phyloP scores from a whole-genome alignment of 1,284 basidiomycete species.

The Tilletia horrida region DNA sequence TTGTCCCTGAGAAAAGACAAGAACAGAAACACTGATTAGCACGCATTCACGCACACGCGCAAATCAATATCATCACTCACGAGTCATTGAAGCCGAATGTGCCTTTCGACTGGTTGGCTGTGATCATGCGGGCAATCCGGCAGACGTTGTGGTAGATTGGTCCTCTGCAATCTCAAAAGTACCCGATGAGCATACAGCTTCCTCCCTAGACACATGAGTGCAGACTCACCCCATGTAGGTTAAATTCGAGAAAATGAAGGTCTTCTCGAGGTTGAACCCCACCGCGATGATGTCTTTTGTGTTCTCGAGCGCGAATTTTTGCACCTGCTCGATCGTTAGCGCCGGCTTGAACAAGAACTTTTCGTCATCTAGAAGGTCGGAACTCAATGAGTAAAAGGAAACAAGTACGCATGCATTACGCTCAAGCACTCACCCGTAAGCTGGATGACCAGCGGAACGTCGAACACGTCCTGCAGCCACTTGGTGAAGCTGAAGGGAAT shows the following conservation, averaged over 20 bases:
- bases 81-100: slow-evolving; percentile 85
- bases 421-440: slow-evolving; percentile 67
- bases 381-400: not conserved
- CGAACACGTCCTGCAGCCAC: slow-evolving; percentile 97
- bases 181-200: not conserved
- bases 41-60: no score
- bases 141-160: slow-evolving; percentile 92
- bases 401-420: slow-evolving; percentile 14
- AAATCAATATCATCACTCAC: not conserved
- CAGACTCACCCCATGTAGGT: slow-evolving; percentile 66
- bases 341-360: slow-evolving; percentile 98
- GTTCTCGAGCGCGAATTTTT: slow-evolving; percentile 78
- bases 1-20: slow-evolving; percentile 70
- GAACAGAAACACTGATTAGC: no score
- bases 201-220: no score
- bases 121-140: slow-evolving; percentile 86
- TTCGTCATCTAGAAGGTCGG: slow-evolving; percentile 70
- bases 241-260: slow-evolving; percentile 94
- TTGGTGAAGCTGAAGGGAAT: slow-evolving; percentile 97
- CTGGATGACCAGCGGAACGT: slow-evolving; percentile 89
- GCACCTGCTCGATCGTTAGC: slow-evolving; percentile 83
- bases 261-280: slow-evolving; percentile 86
- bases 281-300: slow-evolving; percentile 94
- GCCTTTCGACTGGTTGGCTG: slow-evolving; percentile 86
- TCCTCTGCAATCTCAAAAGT: slow-evolving; percentile 57